phyloP scores from a whole-genome alignment of 2,329 filamentous ascomycete species.

The Pestalotiopsis sp. region DNA sequence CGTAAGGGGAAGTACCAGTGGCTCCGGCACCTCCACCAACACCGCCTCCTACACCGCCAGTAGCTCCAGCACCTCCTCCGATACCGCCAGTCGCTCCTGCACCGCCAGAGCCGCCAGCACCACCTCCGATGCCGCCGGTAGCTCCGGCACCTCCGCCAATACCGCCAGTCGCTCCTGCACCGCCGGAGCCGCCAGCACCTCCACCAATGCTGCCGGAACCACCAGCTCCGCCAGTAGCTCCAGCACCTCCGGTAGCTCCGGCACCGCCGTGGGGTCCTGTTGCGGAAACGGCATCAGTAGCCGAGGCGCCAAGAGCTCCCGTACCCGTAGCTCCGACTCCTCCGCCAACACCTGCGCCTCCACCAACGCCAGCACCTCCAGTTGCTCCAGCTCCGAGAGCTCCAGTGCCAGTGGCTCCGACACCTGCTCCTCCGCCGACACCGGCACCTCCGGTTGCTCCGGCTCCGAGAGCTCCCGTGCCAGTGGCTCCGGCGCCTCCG shows the following conservation, averaged over 20 bases:
- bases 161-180: not conserved
- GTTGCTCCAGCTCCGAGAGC: not conserved
- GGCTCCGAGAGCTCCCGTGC: not conserved
- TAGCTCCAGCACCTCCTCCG: not conserved
- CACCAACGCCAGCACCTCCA: not conserved
- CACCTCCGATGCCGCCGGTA: not conserved
- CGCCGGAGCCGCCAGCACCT: not conserved
- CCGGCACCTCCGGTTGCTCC: not conserved
- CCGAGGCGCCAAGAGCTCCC: not conserved
- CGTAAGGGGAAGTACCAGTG: not conserved
- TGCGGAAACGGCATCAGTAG: conserved; percentile 1
- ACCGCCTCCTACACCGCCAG: not conserved
- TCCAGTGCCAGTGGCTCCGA: not conserved
- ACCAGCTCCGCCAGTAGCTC: not conserved
- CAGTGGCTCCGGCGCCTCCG: not conserved
- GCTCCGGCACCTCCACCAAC: not conserved
- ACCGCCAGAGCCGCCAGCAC: not conserved
- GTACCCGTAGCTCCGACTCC: not conserved
- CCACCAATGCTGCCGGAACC: not conserved
- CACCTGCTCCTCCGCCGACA: not conserved
- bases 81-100: not conserved
- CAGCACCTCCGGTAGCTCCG: not conserved
- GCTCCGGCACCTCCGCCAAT: not conserved
- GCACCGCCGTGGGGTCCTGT: not conserved
- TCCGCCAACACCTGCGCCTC: not conserved